Evolutionary conservation across 192 early-diverging fungal species (phyloP), one percentile per base, ranked within the genome.

Genomic region (Coemansia sp.): DNA sequence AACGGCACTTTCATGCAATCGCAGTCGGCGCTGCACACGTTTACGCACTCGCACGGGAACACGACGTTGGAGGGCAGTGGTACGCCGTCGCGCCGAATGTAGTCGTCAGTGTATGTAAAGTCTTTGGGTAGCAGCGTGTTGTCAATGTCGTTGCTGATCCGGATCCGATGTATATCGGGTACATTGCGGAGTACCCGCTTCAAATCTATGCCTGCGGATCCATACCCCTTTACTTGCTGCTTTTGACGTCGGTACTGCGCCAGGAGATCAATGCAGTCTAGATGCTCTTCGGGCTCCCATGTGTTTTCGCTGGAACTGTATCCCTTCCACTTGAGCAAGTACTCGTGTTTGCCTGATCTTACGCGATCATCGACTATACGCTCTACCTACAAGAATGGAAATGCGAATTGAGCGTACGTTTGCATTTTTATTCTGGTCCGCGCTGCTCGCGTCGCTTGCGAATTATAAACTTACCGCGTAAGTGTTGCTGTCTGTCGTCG

Each of bases 1-100:
- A 66, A 75, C 21, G 73, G 53, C 37, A 69, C 73, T 8, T 58
- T 32, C 73, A 84, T 75, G 58, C 81, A 84, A 29, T 74, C 79
- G 73, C 75, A 81, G 31, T 53, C 37, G 5, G 53, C 44, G 5
- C 69, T 68, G 46, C 75, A 75, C 29, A 46, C 66, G 14, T 38
- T 63, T 31, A 36, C 29, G 55, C 84, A 85, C 39, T 65, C 48
- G 42, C 84, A 85, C 19, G 76, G 81, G 17, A 84, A 84, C 72
- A 73, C 64, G 15, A 75, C 73, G 19, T 55, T 45, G 41, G 81
- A 75, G 31, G 81, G 81, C 8, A 59, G 67, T 27, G 76, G 76
- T 31, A 84, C 76, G 17, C 58, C 27, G 2, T 60, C 14, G 50
- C 76, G 72, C 21, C 76, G 72, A 15, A 75, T 45, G 46, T 84